Conservation (phyloP, 1,284 basidiomycete species). For the Ustilago hordei region DNA sequence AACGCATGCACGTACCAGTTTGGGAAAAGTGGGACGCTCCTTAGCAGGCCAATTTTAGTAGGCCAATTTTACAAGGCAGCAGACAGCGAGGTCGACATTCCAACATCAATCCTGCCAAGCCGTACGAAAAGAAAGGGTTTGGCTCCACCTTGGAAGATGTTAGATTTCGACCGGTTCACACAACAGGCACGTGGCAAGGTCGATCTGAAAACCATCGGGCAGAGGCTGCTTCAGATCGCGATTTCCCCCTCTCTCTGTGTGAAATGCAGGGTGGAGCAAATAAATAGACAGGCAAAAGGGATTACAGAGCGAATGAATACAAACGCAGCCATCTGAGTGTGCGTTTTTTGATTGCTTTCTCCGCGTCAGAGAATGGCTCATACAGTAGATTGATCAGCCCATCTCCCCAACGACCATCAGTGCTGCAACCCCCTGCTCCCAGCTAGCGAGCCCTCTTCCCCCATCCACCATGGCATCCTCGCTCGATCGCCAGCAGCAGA, state of each 20-base stretch:
- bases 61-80: background rate
- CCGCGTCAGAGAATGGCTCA: conserved; percentile 1
- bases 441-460: conserved; percentile 6
- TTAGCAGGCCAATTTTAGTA: background rate
- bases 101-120: conserved; percentile 1
- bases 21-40: background rate
- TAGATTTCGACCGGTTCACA: conserved; percentile 19
- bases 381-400: too few species aligned
- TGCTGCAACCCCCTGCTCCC: background rate
- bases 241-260: background rate
- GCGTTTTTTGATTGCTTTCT: background rate
- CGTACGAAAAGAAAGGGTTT: conserved; percentile 10
- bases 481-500: conserved; percentile 47
- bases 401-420: too few species aligned
- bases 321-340: conserved; percentile 12
- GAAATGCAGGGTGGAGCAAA: conserved; percentile 25
- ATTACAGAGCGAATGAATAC: conserved; percentile 11
- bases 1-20: conserved; percentile 2
- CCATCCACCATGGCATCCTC: conserved; percentile 43
- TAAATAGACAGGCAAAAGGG: background rate
- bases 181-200: background rate
- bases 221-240: background rate
- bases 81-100: conserved; percentile 8
- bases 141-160: background rate
- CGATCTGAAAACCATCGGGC: background rate